Percentiles rank a stretch among this genome's conserved stretches.
Evolutionary conservation across 768 basidiomycete species (phyloP).

Genomic region (Termitomyces sp.): DNA sequence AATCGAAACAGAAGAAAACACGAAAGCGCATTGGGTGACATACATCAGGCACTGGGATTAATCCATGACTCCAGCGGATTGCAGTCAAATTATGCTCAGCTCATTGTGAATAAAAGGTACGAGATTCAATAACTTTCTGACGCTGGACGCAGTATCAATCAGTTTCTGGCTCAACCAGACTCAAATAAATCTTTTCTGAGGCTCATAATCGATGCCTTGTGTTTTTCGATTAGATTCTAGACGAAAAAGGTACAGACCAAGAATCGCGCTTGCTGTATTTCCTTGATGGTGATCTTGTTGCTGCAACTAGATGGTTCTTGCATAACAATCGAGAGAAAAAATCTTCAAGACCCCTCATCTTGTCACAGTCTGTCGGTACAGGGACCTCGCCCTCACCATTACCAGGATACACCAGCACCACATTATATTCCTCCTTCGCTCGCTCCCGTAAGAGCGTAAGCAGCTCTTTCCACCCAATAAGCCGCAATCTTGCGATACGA

Average conservation of each 20-base stretch:
- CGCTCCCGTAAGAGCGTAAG: slow-evolving; percentile 16
- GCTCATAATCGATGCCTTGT: slow-evolving; percentile 32
- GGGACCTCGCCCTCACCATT: slow-evolving; percentile 32
- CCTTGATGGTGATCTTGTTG: slow-evolving; percentile 3
- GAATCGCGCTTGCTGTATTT: not conserved
- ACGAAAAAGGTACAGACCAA: not conserved
- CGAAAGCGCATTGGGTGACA: slow-evolving; percentile 56
- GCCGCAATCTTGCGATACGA: slow-evolving; percentile 21
- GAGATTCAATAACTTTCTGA: slow-evolving; percentile 40
- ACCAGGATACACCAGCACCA: slow-evolving; percentile 39
- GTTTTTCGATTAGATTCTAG: not conserved
- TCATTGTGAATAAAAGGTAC: slow-evolving; percentile 39
- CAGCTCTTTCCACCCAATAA: too few relatives aligned
- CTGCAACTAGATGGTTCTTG: not conserved
- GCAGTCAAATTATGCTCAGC: slow-evolving; percentile 44
- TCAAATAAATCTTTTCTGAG: slow-evolving; percentile 24
- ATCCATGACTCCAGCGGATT: slow-evolving; percentile 43
- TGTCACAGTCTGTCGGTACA: slow-evolving; percentile 36
- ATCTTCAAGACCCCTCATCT: slow-evolving; percentile 30
- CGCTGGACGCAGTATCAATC: slow-evolving; percentile 15
- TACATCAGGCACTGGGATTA: slow-evolving; percentile 38
- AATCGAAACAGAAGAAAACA: slow-evolving; percentile 1
- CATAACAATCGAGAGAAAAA: not conserved
- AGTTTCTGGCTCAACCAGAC: not conserved
- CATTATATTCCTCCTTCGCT: slow-evolving; percentile 35